These are phyloP conservation scores for Paratinospora sagittata DNA, from an alignment of 164 flowering plant species.

Conservation along the genomic window DNA sequence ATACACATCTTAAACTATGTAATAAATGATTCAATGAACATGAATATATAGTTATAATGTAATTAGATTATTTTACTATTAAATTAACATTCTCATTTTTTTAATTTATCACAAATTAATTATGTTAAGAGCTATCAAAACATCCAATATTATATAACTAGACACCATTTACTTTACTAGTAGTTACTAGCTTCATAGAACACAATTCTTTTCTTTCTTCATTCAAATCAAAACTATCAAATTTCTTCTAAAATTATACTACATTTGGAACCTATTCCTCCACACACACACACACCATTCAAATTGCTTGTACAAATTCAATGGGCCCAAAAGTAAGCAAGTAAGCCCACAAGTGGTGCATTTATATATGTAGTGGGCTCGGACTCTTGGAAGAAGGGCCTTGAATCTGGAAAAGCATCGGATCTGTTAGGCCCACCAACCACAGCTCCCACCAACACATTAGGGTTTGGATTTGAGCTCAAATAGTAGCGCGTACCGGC, in stretches of 20 bases:
- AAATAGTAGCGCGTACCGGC: slow-evolving; percentile 60
- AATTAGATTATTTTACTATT: too few relatives aligned
- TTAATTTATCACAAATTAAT: too few relatives aligned
- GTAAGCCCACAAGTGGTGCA: slow-evolving; percentile 87
- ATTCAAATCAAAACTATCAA: neutral
- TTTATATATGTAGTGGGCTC: slow-evolving; percentile 98
- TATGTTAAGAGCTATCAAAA: neutral
- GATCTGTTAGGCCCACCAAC: slow-evolving; percentile 90
- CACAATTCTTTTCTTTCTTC: neutral
- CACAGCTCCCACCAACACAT: slow-evolving; percentile 74
- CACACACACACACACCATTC: slow-evolving; percentile 1
- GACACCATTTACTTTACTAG: neutral
- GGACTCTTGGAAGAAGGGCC: slow-evolving; percentile 74
- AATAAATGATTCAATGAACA: too few relatives aligned
- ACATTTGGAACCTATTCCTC: neutral
- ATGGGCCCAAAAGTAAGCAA: slow-evolving; percentile 74
- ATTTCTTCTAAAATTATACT: neutral
- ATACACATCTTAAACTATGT: too few relatives aligned
- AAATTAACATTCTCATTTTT: too few relatives aligned
- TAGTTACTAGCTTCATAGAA: neutral
- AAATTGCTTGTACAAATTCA: slow-evolving; percentile 9
- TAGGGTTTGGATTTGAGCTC: slow-evolving; percentile 84
- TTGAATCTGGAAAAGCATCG: slow-evolving; percentile 80
- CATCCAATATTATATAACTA: neutral
- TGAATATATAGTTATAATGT: too few relatives aligned